Evolutionary conservation across 805 yeast genomes (phyloP).

Genomic region (Komagataella pastoris): DNA sequence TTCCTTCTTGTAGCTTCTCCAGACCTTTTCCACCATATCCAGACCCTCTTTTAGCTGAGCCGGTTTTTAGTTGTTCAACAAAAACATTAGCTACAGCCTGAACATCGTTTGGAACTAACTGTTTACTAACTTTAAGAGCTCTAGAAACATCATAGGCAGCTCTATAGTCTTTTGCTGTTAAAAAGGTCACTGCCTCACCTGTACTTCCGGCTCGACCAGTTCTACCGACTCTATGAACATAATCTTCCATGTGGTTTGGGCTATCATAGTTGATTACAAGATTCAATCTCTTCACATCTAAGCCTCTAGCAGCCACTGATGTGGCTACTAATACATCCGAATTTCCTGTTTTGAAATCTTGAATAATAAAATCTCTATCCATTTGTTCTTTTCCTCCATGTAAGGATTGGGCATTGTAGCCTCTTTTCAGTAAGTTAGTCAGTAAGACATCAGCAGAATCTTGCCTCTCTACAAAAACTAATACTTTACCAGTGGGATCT

Average conservation of each 20-base stretch:
- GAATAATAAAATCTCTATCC: constrained; percentile 66
- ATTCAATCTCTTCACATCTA: constrained; percentile 79
- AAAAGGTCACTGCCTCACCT: constrained; percentile 65
- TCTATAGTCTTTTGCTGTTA: constrained; percentile 47
- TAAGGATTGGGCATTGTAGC: constrained; percentile 51
- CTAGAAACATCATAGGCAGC: constrained; percentile 57
- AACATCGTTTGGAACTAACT: constrained; percentile 38
- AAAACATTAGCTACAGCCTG: constrained; percentile 38
- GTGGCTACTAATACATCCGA: constrained; percentile 73
- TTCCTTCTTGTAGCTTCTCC: constrained; percentile 53
- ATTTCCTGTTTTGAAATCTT: constrained; percentile 50
- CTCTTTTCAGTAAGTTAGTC: constrained; percentile 33
- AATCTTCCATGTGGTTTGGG: constrained; percentile 87
- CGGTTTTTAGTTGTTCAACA: constrained; percentile 46
- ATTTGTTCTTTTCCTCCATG: constrained; percentile 90
- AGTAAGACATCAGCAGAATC: constrained; percentile 67
- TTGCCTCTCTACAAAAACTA: constrained; percentile 83
- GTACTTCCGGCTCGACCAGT: constrained; percentile 84
- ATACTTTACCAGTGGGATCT: constrained; percentile 33
- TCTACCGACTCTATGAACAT: constrained; percentile 91
- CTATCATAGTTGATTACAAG: constrained; percentile 73
- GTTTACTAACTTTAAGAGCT: constrained; percentile 48
- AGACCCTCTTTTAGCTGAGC: constrained; percentile 45
- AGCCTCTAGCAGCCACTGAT: constrained; percentile 88
- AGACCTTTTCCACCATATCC: constrained; percentile 95